Base-by-base conservation (phyloP, 176 grass and related monocot genomes). In the Areca catechu region DNA sequence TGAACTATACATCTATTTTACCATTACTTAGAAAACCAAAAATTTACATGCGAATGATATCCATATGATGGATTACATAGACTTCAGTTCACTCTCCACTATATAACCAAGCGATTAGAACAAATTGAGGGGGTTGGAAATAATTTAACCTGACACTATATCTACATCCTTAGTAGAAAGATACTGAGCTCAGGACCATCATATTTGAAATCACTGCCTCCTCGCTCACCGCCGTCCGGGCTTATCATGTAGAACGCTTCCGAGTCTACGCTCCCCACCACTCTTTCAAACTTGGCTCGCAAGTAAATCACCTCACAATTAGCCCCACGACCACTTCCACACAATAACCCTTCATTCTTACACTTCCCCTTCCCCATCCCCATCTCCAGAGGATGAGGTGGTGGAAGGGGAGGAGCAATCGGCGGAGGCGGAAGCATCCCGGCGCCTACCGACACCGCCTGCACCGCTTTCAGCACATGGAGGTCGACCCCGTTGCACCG, bases 171-270 rank as follows among this genome's bases (percentile, higher is more conserved):
- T 27, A 67, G 27, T 27, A 67, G 27, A 27, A 67, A 67, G 25
- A 67, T 22, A 24, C 65, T 54, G 51, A 67, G 51, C 18, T 54
- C 65, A 55, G 65, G 65, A 27, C 19, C 27, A 16, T 19, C 34
- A 43, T 43, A 14, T 10, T 43, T 22, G 28, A 54, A 20, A 25
- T 16, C 18, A 17, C 48, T 27, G 12, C 21, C 48, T 22, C 17
- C 50, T 5, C 4, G 51, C n/a, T 51, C 27, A 24, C 6, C 1
- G 7, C 51, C n/a, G 4, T 67, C 65, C 1, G 65, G 65, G 37
- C 54, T 67, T 19, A 67, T 54, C 51, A 67, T 34, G 65, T 67
- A 67, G 65, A 67, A 22, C 1, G 65, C 65, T 43, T 67, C 65
- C 4, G 65, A 67, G 20, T 67, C 65, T 3, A 37, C 54, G 27